Evolutionary conservation across 2,329 filamentous ascomycete species (phyloP), one percentile per base, ranked within the genome.

Genomic region (Sphaerulina musiva): DNA sequence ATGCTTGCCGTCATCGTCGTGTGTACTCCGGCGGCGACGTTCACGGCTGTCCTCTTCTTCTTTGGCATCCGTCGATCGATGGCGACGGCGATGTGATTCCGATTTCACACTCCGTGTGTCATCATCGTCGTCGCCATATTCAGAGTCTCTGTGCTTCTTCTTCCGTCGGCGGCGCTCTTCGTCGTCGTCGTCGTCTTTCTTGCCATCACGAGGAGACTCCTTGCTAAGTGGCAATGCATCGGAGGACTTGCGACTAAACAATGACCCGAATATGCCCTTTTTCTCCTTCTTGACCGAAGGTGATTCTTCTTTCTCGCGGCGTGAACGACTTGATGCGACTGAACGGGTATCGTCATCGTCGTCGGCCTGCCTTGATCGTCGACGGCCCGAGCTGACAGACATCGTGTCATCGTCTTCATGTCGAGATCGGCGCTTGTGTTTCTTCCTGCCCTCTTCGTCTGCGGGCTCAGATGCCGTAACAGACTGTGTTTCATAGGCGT

Each of bases 181-280:
- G 14, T 74, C 74, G 17, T 70, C 74, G 17, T 70, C 69, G 9
- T 72, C 69, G 40, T 72, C 70, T 39, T 57, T 39, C 36, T 55
- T 57, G 53, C 59, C 59, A 11, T 64, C 62, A 10, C 62, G 55
- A 6, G 60, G 58, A 1, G 58, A 59, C 5, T 57, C 58, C 26
- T 60, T 46, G 46, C 56, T 63, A 46, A 63, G 44, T 7, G 54
- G 34, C 1, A 56, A 52, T 10, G 59, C 61, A 23, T 64, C 62
- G 50, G 23, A 71, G 2, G 74, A 74, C 63, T 74, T 77, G 59
- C 73, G 70, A 32, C 70, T 67, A 56, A 77, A 76, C 7, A 77
- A 59, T 4, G 74, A 72, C 47, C 77, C 72, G 6, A 78, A 51
- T 10, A 75, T 73, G 46, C 71, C 71, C 46, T 74, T 74, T 59